A percentile compares a stretch with the other conserved stretches of the same genome.
These are phyloP conservation scores for Boletus rubescentipes DNA, from an alignment of 768 basidiomycete species.

Conservation along the genomic window DNA sequence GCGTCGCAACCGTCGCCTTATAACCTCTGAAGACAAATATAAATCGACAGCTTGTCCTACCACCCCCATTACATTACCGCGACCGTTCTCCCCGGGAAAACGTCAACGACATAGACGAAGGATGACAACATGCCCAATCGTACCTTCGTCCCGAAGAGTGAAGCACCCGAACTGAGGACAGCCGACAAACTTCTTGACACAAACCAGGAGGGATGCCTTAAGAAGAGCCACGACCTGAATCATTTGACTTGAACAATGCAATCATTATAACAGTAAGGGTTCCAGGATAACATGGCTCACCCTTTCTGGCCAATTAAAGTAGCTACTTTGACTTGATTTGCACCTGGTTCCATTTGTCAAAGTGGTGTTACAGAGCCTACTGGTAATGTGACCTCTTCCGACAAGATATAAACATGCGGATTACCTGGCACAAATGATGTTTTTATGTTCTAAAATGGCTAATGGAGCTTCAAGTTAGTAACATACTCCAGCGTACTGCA, in stretches of 20 bases:
- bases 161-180: slow-evolving; percentile 96
- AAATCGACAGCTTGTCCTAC: no score
- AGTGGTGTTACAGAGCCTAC: slow-evolving; percentile 97
- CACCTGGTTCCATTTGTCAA: slow-evolving; percentile 94
- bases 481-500: no score
- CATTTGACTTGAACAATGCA: slow-evolving; percentile 61
- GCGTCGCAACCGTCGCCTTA: no score
- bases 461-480: no score
- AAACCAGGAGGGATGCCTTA: slow-evolving; percentile 76
- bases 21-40: no score
- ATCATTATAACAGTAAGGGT: background rate
- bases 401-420: slow-evolving; percentile 93
- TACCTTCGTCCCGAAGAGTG: slow-evolving; percentile 94
- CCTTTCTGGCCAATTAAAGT: slow-evolving; percentile 95
- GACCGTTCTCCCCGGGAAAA: slow-evolving; percentile 69
- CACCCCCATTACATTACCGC: slow-evolving; percentile 82
- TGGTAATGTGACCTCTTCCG: slow-evolving; percentile 87
- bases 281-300: slow-evolving; percentile 22
- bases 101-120: slow-evolving; percentile 7
- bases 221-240: slow-evolving; percentile 90
- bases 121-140: slow-evolving; percentile 13
- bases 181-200: slow-evolving; percentile 85
- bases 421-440: slow-evolving; percentile 85
- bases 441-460: no score
- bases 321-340: slow-evolving; percentile 96